Evolutionary conservation across 768 basidiomycete species (phyloP), one percentile per base, ranked within the genome.

Genomic region (Cystobasidium onofrii): DNA sequence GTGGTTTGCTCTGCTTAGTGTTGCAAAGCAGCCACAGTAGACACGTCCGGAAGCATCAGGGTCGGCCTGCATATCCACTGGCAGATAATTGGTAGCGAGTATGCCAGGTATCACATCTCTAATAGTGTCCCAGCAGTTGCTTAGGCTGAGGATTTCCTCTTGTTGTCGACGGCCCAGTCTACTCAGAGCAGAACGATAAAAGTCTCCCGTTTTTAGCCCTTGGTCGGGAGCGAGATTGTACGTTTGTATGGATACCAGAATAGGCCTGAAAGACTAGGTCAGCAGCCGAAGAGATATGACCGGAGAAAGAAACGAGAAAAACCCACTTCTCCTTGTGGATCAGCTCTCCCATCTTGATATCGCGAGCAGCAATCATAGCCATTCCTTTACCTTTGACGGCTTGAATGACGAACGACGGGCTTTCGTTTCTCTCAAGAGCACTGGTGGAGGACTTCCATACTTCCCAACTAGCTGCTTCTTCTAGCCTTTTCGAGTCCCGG

Each of bases 1-100:
- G 67, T 70, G 67, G 34, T 70, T 70, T 41, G 67, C 67, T n/a
- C 67, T 17, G n/a, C 50, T 55, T 10, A 70, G 46, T 6, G 67
- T 70, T 4, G 44, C 50, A 52, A 70, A 70, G 20, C 44, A 44
- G 23, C 50, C 67, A 27, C 67, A 70, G 27, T 70, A 70, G 18
- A 43, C 41, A 18, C 41, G 41, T 43, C 41, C 41, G 23, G 6
- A 23, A 57, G 15, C 27, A 13, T 17, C 67, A 54, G 27, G 34
- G 7, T 25, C 20, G 50, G 29, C 6, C 50, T 52, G 15, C 15
- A 70, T 23, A 34, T 70, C 67, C 17, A 70, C 67, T 3, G 67
- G 67, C 15, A 70, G 54, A 33, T 70, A 70, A 41, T 70, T 70
- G 12, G 67, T 70, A 6, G 18, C 44, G 25, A 70, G 67, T 20